Evolutionary conservation across 108 stramenopile species (phyloP).

Genomic region (Nitzschia sp.): DNA sequence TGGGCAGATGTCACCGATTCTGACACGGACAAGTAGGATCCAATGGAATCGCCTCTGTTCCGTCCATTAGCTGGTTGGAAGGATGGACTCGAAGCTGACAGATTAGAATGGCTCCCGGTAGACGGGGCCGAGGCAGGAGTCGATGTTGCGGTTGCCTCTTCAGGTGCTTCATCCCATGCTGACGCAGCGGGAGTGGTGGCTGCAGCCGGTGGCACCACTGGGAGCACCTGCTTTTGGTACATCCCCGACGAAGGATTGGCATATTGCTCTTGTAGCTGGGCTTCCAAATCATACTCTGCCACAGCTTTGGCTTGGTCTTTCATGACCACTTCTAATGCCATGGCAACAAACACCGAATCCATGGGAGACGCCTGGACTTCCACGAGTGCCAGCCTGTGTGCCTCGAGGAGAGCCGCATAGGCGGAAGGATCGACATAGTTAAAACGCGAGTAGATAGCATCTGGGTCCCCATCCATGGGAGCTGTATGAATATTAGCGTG

Average conservation of each 20-base stretch:
- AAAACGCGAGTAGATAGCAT: slow-evolving; percentile 49
- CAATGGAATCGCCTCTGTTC: slow-evolving; percentile 36
- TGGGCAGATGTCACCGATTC: slow-evolving; percentile 1
- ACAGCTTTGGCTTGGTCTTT: slow-evolving; percentile 28
- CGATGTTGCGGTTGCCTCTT: not conserved
- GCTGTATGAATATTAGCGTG: slow-evolving; percentile 32
- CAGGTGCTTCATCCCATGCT: not conserved
- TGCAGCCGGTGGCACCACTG: slow-evolving; percentile 1
- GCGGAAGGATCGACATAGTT: slow-evolving; percentile 43
- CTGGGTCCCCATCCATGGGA: slow-evolving; percentile 35
- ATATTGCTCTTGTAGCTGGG: slow-evolving; percentile 17
- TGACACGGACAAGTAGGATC: slow-evolving; percentile 25
- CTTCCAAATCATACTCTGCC: slow-evolving; percentile 26
- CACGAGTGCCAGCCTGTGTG: slow-evolving; percentile 21
- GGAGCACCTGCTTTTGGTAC: slow-evolving; percentile 26
- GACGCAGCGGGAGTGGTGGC: not conserved
- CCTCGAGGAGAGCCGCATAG: slow-evolving; percentile 18
- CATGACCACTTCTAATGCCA: slow-evolving; percentile 41
- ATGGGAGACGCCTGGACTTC: slow-evolving; percentile 6
- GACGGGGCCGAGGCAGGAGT: not conserved
- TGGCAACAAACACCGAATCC: slow-evolving; percentile 24
- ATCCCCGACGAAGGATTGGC: slow-evolving; percentile 17
- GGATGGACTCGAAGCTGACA: not conserved
- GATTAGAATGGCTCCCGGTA: too few species aligned
- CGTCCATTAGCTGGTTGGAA: slow-evolving; percentile 1